Percentiles rank a stretch among this genome's conserved stretches.
These are phyloP conservation scores for Naegleria gruberi DNA, from an alignment of 208 protist species.

Conservation along the genomic window DNA sequence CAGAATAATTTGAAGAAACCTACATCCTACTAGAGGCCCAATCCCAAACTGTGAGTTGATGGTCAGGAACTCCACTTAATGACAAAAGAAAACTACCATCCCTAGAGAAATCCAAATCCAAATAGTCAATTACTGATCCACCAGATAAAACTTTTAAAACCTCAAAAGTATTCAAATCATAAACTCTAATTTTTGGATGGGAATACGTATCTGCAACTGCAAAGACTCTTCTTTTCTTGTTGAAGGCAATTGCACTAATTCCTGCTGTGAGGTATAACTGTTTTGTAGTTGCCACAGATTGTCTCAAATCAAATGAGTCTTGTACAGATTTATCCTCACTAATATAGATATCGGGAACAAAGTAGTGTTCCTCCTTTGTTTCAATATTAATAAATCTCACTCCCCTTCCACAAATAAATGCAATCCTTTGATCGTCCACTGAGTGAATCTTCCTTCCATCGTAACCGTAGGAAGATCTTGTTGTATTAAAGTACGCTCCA, in stretches of 20 bases:
- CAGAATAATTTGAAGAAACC: not conserved
- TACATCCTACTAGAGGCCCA: not conserved
- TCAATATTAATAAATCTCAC: not conserved
- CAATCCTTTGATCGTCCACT: not conserved
- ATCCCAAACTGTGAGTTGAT: not conserved
- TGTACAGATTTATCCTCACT: not conserved
- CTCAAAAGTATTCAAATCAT: not conserved
- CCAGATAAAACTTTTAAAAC: not conserved
- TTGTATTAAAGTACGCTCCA: not conserved
- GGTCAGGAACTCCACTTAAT: not conserved
- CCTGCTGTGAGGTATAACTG: not conserved
- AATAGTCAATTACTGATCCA: not conserved
- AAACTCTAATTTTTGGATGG: conserved; percentile 5
- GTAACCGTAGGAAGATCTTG: not conserved
- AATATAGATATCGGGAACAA: not conserved
- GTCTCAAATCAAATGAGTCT: not conserved
- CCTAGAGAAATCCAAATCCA: not conserved
- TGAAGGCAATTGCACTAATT: not conserved
- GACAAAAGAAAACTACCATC: not conserved
- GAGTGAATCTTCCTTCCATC: not conserved
- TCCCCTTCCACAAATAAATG: conserved; percentile 7
- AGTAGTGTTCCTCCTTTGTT: not conserved
- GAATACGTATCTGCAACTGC: not conserved
- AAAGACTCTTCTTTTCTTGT: not conserved
- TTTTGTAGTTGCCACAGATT: not conserved